Conservation (phyloP, 441 rosid genomes). For the Populus hybrid region DNA sequence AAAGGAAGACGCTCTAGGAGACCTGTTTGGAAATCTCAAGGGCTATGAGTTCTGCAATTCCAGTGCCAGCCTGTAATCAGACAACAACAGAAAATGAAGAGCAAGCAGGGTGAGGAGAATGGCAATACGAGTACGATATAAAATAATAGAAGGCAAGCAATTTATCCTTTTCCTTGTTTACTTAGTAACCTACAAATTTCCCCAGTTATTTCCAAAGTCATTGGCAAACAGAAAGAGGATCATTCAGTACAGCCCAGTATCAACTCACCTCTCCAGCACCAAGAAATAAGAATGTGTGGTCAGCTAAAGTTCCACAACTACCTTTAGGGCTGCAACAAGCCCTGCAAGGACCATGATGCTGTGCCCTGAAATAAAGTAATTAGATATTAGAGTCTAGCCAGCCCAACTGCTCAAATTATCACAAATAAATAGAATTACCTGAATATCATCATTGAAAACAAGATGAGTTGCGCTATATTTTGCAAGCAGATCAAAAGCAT, state of each 20-base stretch:
- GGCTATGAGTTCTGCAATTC: slow-evolving; percentile 87
- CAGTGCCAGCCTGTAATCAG: slow-evolving; percentile 79
- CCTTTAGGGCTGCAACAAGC: slow-evolving; percentile 64
- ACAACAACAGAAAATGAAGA: slow-evolving; percentile 8
- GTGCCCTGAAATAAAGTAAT: slow-evolving; percentile 62
- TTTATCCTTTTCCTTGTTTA: slow-evolving; percentile 2
- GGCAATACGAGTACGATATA: not conserved
- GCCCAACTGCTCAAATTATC: not conserved
- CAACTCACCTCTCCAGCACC: slow-evolving; percentile 89
- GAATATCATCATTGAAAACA: slow-evolving; percentile 88
- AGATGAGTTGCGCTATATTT: slow-evolving; percentile 75
- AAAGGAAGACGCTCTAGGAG: not conserved
- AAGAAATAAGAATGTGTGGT: slow-evolving; percentile 77
- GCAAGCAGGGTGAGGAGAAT: not conserved
- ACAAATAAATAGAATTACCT: slow-evolving; percentile 34
- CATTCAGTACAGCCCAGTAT: not conserved
- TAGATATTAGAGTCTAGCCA: slow-evolving; percentile 5
- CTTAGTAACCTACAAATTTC: not conserved
- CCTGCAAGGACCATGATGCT: slow-evolving; percentile 87
- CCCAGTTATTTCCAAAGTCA: not conserved
- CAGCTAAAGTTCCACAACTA: slow-evolving; percentile 60
- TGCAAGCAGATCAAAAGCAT: slow-evolving; percentile 69
- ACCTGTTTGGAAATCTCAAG: slow-evolving; percentile 81
- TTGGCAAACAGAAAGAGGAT: not conserved
- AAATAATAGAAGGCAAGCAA: not conserved